Evolutionary conservation across 116 monocot species (phyloP), one percentile per base, ranked within the genome.

Genomic region (Iris pallida): DNA sequence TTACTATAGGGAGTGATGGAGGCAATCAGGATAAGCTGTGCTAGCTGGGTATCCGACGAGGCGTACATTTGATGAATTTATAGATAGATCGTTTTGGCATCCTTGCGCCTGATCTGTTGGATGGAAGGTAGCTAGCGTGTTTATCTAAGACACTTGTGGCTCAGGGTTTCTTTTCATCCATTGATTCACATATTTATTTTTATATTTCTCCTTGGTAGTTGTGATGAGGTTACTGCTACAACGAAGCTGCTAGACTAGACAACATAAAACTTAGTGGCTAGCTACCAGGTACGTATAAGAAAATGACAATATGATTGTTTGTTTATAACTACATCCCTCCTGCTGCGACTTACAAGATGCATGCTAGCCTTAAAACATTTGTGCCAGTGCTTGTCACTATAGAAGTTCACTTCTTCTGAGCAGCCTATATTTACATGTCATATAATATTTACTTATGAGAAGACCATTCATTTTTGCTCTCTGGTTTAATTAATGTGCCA

Each of bases 11-110:
- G 95, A 64, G 95, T 95, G 19, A 80, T 95, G 88, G 95, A 95
- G 68, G 95, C 95, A 55, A 95, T 95, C 68, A 88, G 95, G 75
- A 95, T 95, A 68, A 95, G 95, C 66, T 95, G 95, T 80, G 95
- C 95, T 46, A 47, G 48, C 43, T 80, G 95, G 95, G 15, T 95
- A 76, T 86, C 95, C 95, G 54, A 90, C 95, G 46, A 79, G 95
- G 47, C 79, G 88, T 8, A 80, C 86, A 63, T 95, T 95, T 70
- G 70, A 75, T 73, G 95, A 95, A 55, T 95, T 95, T 53, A 13
- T 17, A 7, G 4, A 54, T 95, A 66, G 81, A 88, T 60, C 91
- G 95, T 55, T 95, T 91, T 78, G 81, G 91, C 59, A 81, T 95
- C 58, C 88, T 95, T 74, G 91, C 91, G 44, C 88, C 95, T 71